Percentiles rank a stretch among this genome's conserved stretches.
Conservation (phyloP, 2,329 filamentous ascomycete genomes). For the Penicillium sp. region DNA sequence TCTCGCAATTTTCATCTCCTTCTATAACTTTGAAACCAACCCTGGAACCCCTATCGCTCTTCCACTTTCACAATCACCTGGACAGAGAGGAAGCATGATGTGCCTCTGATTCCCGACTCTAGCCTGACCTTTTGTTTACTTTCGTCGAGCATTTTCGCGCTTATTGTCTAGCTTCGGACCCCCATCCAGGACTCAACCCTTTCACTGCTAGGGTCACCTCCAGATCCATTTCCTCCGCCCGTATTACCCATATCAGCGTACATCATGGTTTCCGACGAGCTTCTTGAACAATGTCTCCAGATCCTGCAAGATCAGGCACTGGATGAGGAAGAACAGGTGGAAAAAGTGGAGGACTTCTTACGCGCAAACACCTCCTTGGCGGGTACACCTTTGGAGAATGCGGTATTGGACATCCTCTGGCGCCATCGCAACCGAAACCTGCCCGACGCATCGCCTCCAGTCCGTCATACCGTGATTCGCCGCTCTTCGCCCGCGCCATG, state of each 20-base stretch:
- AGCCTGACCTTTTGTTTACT: neutral
- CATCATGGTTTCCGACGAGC: constrained; percentile 85
- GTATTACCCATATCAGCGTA: constrained; percentile 10
- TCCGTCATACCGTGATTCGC: constrained; percentile 84
- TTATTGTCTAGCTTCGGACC: neutral
- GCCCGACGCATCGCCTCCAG: constrained; percentile 71
- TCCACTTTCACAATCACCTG: neutral
- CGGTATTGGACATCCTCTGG: constrained; percentile 87
- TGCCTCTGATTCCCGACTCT: constrained; percentile 12
- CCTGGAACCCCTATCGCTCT: neutral
- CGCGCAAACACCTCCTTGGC: constrained; percentile 72
- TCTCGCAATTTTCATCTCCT: constrained; percentile 1
- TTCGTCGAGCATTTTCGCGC: neutral
- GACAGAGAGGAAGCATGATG: constrained; percentile 17
- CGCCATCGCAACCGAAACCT: constrained; percentile 43
- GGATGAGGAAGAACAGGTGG: constrained; percentile 93
- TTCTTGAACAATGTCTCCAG: constrained; percentile 87
- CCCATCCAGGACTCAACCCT: neutral
- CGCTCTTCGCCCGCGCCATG: constrained; percentile 90
- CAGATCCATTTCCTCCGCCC: constrained; percentile 6
- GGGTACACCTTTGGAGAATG: constrained; percentile 79
- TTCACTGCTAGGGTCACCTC: constrained; percentile 8
- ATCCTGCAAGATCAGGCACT: constrained; percentile 77
- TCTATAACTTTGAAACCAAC: neutral
- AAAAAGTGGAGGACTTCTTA: constrained; percentile 82